A percentile compares a stretch with the other conserved stretches of the same genome.
phyloP scores from a whole-genome alignment of 331 rosid species.

The Arachis monticola region DNA sequence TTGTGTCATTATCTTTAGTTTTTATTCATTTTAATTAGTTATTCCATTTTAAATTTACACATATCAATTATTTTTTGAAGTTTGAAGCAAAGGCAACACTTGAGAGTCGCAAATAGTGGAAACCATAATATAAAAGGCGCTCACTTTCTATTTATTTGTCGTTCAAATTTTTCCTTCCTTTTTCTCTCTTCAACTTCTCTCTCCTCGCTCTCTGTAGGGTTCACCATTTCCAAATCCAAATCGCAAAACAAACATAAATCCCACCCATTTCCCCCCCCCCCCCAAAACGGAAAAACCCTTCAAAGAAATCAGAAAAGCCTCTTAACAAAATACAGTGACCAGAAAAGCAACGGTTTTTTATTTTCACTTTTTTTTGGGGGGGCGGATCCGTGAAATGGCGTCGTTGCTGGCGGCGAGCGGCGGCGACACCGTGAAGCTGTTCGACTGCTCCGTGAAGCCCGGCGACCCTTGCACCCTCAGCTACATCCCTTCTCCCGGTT shows the following conservation, averaged over 20 bases:
- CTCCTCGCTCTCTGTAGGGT: conserved; percentile 46
- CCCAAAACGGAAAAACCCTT: background rate
- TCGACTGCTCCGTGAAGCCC: conserved; percentile 82
- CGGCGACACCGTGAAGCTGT: conserved; percentile 91
- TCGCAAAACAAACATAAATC: background rate
- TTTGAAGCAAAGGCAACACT: too few species aligned
- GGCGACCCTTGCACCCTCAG: conserved; percentile 89
- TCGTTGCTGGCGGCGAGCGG: conserved; percentile 90
- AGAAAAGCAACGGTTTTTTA: too few species aligned
- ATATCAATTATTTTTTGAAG: too few species aligned
- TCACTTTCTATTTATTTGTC: conserved; percentile 22
- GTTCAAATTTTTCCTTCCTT: conserved; percentile 42
- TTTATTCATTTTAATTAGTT: too few species aligned
- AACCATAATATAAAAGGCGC: conserved; percentile 47
- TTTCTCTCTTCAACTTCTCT: background rate
- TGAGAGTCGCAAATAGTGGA: background rate
- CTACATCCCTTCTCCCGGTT: conserved; percentile 86
- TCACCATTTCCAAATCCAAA: conserved; percentile 29
- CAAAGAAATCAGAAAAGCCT: background rate
- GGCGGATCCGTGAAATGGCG: conserved; percentile 75
- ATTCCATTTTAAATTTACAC: too few species aligned
- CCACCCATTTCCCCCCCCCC: background rate
- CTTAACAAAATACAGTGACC: background rate
- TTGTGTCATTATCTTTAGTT: too few species aligned
- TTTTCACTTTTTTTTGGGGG: background rate